Percentiles rank a stretch among this genome's conserved stretches.
phyloP scores from a whole-genome alignment of 2,329 filamentous ascomycete genomes.

The Macrophomina tecta region DNA sequence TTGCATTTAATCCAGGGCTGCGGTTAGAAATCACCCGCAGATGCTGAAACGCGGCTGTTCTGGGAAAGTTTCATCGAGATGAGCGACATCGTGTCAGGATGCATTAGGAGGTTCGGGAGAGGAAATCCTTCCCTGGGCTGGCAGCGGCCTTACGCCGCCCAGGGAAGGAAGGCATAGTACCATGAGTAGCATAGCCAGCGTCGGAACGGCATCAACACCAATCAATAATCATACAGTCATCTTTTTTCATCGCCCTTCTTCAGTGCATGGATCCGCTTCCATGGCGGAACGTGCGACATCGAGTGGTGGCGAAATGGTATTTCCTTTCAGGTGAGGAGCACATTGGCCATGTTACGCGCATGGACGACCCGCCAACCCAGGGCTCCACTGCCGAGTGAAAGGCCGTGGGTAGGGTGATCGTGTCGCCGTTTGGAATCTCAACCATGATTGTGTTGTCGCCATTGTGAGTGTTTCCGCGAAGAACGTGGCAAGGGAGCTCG shows the following conservation, averaged over 20 bases:
- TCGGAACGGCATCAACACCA: no score
- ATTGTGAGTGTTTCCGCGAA: not conserved
- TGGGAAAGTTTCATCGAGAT: not conserved
- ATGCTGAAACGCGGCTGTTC: constrained; percentile 6
- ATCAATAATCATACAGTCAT: no score
- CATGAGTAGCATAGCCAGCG: no score
- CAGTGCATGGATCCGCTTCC: no score
- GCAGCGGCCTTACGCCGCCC: no score
- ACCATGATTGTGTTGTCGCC: not conserved
- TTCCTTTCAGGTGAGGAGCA: not conserved
- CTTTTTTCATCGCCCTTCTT: no score
- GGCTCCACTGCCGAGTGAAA: not conserved
- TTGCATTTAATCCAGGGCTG: not conserved
- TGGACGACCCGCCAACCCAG: not conserved
- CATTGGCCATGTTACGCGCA: not conserved
- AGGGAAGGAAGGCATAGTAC: no score
- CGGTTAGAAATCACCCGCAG: not conserved
- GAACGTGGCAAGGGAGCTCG: not conserved
- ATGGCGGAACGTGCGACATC: no score
- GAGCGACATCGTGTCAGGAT: not conserved
- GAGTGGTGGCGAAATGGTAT: constrained; percentile 4
- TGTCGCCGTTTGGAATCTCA: not conserved
- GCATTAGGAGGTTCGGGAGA: no score
- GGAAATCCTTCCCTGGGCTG: no score
- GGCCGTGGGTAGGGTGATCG: not conserved